Base-by-base conservation (phyloP, 1,284 basidiomycete species). In the Austroboletus rostrupii region DNA sequence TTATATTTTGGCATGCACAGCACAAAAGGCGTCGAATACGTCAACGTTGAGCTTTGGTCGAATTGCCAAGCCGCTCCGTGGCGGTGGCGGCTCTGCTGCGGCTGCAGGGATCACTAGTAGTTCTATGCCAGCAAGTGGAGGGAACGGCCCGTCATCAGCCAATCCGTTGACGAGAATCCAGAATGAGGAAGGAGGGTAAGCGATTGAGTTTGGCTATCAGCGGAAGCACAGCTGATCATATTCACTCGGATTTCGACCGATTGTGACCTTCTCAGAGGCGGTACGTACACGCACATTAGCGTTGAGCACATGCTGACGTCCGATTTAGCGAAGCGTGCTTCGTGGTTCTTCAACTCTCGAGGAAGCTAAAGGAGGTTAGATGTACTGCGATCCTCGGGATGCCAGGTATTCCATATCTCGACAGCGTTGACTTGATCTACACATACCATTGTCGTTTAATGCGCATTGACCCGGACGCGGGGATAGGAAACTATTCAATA, bases 1-100 rank as follows among this genome's bases (percentile, higher is more conserved):
- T 58, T 42, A 60, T 39, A 50, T 53, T 57, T 51, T 29, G 41
- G 33, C 13, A 38, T 52, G 14, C 40, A 39, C 67, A 90, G 90
- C 89, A 20, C 86, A 86, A 81, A 91, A 91, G 71, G 78, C 83
- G 53, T 78, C 85, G 50, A 72, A 76, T 35, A 72, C 80, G 21
- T 83, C 85, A 12, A 78, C 87, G 50, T 75, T 94, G 61, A 87
- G 76, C 67, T 95, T 95, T 73, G 92, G 92, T 42, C 82, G 96
- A 41, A 98, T 99, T 58, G 96, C 96, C 47, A 98, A 98, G 73
- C 96, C 96, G 13, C 74, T 99, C 54, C 82, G 96, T 57, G 95
- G 95, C 17, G 94, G 93, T 26, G 90, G 91, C 46, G 91, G 90
- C 43, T 78, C 72, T 35, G 68, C 67, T 28, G 71, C 73, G 23